phyloP scores from a whole-genome alignment of 495 filamentous ascomycete genomes.

The Talaromyces nanjingensis region DNA sequence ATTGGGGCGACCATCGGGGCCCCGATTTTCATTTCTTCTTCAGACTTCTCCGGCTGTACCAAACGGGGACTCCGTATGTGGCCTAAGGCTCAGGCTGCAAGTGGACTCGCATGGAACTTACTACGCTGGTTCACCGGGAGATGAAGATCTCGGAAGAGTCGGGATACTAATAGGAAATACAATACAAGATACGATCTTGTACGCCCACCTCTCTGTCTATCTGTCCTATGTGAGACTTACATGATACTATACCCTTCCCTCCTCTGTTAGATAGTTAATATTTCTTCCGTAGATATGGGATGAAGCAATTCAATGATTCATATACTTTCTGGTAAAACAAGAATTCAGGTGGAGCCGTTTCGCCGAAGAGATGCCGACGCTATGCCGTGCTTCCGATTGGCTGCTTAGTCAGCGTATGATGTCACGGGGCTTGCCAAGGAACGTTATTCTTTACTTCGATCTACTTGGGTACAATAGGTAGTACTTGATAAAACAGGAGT shows the following conservation, averaged over 20 bases:
- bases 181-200: too few relatives aligned
- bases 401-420: not conserved
- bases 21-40: not conserved
- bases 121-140: not conserved
- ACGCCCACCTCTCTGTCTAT: too few relatives aligned
- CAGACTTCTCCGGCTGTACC: not conserved
- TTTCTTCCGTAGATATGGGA: too few relatives aligned
- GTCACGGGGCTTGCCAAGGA: not conserved
- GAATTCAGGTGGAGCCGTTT: not conserved
- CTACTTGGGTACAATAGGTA: too few relatives aligned
- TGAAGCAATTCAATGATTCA: too few relatives aligned
- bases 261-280: not conserved
- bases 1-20: not conserved
- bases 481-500: not conserved
- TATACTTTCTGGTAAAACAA: not conserved
- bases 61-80: not conserved
- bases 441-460: not conserved
- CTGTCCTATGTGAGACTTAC: too few relatives aligned
- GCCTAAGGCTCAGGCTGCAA: too few relatives aligned
- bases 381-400: conserved; percentile 9
- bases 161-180: not conserved
- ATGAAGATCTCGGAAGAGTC: not conserved
- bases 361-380: not conserved
- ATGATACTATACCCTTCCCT: too few relatives aligned
- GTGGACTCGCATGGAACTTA: not conserved